These are phyloP conservation scores for Solanum appendiculatum DNA, from an alignment of 257 asterid genomes.

Conservation along the genomic window DNA sequence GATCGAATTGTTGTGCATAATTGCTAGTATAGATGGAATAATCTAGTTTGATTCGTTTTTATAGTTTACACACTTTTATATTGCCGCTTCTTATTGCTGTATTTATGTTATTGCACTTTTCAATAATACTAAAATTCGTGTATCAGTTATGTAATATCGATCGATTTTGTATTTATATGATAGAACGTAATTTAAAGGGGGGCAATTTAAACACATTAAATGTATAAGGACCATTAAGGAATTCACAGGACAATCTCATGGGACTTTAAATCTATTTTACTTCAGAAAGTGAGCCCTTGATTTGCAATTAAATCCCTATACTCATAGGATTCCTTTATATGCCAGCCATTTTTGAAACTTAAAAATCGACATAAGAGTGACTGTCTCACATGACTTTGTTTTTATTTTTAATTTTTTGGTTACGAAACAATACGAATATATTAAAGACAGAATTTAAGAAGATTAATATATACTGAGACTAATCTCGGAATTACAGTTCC, in stretches of 20 bases:
- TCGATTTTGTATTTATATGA: background rate
- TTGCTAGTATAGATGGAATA: no score
- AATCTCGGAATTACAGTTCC: fast-evolving
- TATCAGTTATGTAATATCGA: no score
- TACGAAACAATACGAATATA: background rate
- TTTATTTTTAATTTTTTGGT: background rate
- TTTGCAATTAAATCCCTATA: background rate
- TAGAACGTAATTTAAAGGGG: background rate
- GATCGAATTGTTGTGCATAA: no score
- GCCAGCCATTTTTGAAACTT: background rate
- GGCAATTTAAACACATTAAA: background rate
- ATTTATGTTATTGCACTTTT: no score
- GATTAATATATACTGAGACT: background rate
- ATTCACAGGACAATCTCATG: background rate
- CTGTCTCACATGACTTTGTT: background rate
- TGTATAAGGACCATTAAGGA: background rate
- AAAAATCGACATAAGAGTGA: background rate
- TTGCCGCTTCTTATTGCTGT: no score
- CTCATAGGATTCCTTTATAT: background rate
- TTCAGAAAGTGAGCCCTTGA: background rate
- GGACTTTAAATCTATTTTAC: background rate
- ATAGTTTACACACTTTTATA: no score
- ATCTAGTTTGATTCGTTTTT: no score
- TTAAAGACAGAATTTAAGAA: background rate
- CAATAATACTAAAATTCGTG: no score